Evolutionary conservation across 2,329 filamentous ascomycete species (phyloP).

Genomic region (Epichloe uncinata): DNA sequence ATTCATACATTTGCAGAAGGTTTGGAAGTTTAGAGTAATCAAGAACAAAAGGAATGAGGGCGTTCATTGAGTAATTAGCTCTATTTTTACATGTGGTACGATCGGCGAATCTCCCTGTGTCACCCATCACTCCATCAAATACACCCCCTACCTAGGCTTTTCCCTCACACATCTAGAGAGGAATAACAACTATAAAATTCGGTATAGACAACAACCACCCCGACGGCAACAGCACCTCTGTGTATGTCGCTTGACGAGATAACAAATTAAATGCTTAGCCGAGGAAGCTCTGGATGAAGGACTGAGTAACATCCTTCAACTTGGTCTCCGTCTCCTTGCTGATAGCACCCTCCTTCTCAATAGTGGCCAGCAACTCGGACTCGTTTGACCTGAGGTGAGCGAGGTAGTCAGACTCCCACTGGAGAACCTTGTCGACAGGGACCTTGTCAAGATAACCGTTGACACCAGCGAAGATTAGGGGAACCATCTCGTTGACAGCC

Average conservation of each 20-base stretch:
- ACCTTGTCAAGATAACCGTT: conserved; percentile 86
- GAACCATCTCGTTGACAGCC: conserved; percentile 99
- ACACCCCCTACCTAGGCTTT: conserved; percentile 26
- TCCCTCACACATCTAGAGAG: conserved; percentile 31
- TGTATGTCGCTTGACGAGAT: conserved; percentile 18
- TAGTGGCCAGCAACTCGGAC: conserved; percentile 66
- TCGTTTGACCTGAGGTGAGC: conserved; percentile 86
- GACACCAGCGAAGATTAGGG: conserved; percentile 96
- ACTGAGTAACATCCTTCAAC: conserved; percentile 61
- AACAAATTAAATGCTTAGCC: conserved; percentile 30
- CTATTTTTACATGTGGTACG: conserved; percentile 49
- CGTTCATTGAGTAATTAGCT: conserved; percentile 47
- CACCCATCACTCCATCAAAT: conserved; percentile 33
- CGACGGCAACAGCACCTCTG: conserved; percentile 16
- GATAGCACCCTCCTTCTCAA: conserved; percentile 90
- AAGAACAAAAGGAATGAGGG: conserved; percentile 47
- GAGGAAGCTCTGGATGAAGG: conserved; percentile 90
- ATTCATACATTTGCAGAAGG: background rate
- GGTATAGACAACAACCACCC: conserved; percentile 38
- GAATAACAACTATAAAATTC: conserved; percentile 23
- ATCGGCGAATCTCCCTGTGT: conserved; percentile 31
- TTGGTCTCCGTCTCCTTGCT: conserved; percentile 86
- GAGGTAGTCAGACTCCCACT: conserved; percentile 93
- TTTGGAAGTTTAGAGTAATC: conserved; percentile 5
- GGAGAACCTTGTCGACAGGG: conserved; percentile 79